Percentiles rank a stretch among this genome's conserved stretches.
Conservation (phyloP, 2,329 filamentous ascomycete genomes). For the Dothideomycetes sp. region DNA sequence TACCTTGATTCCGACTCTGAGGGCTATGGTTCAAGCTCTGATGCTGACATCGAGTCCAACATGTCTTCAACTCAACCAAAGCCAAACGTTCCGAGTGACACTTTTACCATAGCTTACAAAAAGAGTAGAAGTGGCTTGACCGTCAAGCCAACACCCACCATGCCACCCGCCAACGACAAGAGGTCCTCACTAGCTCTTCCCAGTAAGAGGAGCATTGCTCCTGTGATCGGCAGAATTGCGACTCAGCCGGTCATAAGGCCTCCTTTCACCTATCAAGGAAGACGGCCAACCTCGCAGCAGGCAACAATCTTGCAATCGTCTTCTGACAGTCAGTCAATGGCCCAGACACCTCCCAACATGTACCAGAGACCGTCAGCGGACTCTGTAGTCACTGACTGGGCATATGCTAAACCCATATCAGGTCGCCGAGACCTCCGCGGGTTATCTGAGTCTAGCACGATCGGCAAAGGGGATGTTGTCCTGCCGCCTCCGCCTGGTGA, state of each 20-base stretch:
- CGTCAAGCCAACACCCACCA: constrained; percentile 1
- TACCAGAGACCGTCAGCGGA: neutral
- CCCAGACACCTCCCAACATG: constrained; percentile 9
- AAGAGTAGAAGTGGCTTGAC: constrained; percentile 7
- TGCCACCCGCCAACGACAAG: neutral
- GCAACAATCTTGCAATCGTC: neutral
- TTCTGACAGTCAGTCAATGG: constrained; percentile 5
- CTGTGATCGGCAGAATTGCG: neutral
- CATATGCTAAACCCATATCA: neutral
- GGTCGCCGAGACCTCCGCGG: neutral
- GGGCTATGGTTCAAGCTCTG: constrained; percentile 11
- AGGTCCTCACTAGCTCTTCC: no score
- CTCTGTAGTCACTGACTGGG: constrained; percentile 3
- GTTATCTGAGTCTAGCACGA: neutral
- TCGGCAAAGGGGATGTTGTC: neutral
- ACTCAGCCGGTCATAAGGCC: neutral
- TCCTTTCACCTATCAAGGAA: neutral
- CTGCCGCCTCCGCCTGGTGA: neutral
- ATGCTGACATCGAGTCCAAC: constrained; percentile 11
- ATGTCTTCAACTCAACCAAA: neutral
- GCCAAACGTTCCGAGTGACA: constrained; percentile 4
- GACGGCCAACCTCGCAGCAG: neutral
- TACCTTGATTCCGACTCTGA: constrained; percentile 12
- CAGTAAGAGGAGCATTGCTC: neutral
- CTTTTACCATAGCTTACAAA: constrained; percentile 10